A percentile compares a stretch with the other conserved stretches of the same genome.
These are phyloP conservation scores for Aspergillus mulundensis DNA, from an alignment of 495 filamentous ascomycete species.

Conservation along the genomic window DNA sequence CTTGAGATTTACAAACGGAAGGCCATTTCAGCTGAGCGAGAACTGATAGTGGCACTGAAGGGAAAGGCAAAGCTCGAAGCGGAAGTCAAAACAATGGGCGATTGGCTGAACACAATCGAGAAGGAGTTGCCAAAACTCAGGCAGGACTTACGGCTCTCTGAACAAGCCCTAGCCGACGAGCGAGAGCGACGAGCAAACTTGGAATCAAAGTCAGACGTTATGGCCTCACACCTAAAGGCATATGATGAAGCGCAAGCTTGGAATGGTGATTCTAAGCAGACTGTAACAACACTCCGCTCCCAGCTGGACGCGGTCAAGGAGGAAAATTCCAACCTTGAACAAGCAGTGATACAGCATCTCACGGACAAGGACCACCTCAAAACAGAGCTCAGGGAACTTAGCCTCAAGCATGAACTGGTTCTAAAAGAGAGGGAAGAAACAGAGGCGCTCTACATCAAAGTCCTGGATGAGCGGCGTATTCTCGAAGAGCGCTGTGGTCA, in stretches of 20 bases:
- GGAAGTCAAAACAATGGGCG: background rate
- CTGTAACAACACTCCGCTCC: too few relatives aligned
- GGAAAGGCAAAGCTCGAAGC: background rate
- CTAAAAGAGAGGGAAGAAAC: background rate
- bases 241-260: too few relatives aligned
- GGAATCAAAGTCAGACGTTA: background rate
- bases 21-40: constrained; percentile 42
- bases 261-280: too few relatives aligned
- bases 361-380: background rate
- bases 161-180: background rate
- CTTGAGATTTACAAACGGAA: constrained; percentile 93
- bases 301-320: background rate
- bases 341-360: background rate
- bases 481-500: background rate
- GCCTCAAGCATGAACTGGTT: background rate
- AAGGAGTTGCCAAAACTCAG: background rate
- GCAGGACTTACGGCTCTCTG: background rate
- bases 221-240: background rate
- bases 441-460: background rate
- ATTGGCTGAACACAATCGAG: background rate
- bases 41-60: background rate
- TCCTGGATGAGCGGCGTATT: background rate
- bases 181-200: background rate
- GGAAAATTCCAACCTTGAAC: background rate
- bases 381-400: background rate